Evolutionary conservation across 106 monocot genomes (phyloP).

Genomic region (Narthecium ossifragum): DNA sequence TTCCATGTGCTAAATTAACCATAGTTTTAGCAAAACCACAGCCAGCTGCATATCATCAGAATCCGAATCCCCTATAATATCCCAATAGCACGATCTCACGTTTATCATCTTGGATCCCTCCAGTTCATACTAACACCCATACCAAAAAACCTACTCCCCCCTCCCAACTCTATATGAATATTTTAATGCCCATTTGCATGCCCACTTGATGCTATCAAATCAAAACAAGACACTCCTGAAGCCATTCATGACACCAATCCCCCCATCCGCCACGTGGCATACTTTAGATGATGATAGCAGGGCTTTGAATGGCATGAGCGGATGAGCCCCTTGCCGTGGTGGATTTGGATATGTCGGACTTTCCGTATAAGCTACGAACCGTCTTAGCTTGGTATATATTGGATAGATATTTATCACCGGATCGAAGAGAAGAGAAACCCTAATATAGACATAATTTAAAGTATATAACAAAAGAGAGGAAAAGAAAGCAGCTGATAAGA

Average conservation of each 20-base stretch:
- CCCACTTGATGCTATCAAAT: not conserved
- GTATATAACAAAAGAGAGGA: not conserved
- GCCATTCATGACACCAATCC: not conserved
- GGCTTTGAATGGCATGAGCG: not conserved
- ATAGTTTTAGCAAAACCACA: no score
- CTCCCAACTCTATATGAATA: no score
- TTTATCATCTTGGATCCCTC: no score
- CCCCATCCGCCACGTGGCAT: no score
- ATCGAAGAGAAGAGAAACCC: no score
- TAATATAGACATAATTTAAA: not conserved
- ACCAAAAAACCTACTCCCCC: no score
- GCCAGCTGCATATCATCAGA: no score
- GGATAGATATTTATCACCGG: slow-evolving; percentile 2
- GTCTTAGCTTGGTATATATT: not conserved
- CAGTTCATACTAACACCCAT: no score
- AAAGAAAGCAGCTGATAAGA: not conserved
- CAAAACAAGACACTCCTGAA: not conserved
- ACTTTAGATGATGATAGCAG: no score
- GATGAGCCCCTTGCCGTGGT: not conserved
- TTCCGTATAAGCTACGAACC: not conserved
- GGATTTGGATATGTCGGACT: not conserved
- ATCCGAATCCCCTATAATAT: no score
- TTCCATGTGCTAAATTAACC: no score
- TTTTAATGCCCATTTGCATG: slow-evolving; percentile 1
- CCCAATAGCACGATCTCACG: no score